Conservation (phyloP, 805 yeast species). For the Cyberlindnera maritima region DNA sequence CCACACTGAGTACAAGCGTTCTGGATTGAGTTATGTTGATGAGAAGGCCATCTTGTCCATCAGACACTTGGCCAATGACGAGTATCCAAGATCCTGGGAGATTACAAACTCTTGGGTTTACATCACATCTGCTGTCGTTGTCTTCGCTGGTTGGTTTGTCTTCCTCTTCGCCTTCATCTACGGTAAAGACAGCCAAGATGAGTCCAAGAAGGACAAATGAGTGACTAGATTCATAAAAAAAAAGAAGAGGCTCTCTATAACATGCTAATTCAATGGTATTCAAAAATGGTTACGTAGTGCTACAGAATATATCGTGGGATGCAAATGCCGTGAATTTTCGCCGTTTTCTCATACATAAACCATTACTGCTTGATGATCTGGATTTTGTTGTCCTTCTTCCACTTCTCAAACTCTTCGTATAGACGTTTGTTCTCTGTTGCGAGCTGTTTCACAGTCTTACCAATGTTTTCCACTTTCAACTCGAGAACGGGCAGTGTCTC, state of each 20-base stretch:
- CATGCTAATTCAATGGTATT: background rate
- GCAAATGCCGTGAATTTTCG: background rate
- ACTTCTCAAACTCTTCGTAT: slow-evolving; percentile 38
- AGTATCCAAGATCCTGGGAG: slow-evolving; percentile 89
- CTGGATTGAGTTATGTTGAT: slow-evolving; percentile 66
- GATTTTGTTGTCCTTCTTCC: slow-evolving; percentile 37
- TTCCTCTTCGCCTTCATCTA: slow-evolving; percentile 63
- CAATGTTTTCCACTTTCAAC: slow-evolving; percentile 50
- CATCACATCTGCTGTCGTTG: slow-evolving; percentile 64
- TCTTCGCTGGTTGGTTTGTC: slow-evolving; percentile 70
- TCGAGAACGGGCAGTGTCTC: slow-evolving; percentile 66
- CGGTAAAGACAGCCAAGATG: slow-evolving; percentile 18
- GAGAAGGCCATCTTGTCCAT: slow-evolving; percentile 74
- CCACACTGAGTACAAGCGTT: slow-evolving; percentile 69
- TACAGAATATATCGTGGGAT: background rate
- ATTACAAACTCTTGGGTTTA: slow-evolving; percentile 94
- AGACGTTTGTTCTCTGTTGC: slow-evolving; percentile 33
- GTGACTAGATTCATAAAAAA: background rate
- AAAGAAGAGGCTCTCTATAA: background rate
- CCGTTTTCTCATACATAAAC: background rate
- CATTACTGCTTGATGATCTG: slow-evolving; percentile 31
- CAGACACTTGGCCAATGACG: slow-evolving; percentile 94
- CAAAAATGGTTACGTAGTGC: background rate
- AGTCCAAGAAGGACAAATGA: slow-evolving; percentile 24
- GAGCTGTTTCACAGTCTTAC: slow-evolving; percentile 33